Evolutionary conservation across 1,284 basidiomycete species (phyloP), one percentile per base, ranked within the genome.

Genomic region (Irpex sp.): DNA sequence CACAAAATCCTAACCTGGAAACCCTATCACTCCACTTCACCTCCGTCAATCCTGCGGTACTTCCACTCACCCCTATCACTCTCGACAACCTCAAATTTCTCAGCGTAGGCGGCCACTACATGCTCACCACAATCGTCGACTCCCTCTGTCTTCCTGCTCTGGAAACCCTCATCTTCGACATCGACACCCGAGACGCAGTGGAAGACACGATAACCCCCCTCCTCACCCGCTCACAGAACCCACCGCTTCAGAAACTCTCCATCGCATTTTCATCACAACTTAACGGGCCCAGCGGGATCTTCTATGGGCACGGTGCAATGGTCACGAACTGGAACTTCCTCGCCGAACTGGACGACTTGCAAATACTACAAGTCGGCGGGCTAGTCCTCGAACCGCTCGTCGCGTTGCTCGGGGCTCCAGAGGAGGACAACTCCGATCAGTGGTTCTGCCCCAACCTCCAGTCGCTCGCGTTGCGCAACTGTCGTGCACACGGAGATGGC

Each of bases 111-210:
- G 89, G 89, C 0, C 85, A 89, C 68, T 84, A 83, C 66, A 79
- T 84, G n/a, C 80, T 92, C 66, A 75, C 80, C 2, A 79, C 79
- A 62, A 79, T 92, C 8, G 73, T 87, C n/a, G 88, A 90, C 56
- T 79, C 79, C 1, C 79, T 92, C 36, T 74, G 79, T 11, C 75
- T 86, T 7, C 89, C 89, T 0, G 68, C 73, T 1, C 75, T 92
- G 43, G 79, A 80, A 21, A 72, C 77, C 15, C 79, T 92, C 9
- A 82, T 79, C 4, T 75, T 90, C 59, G 87, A 90, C 70, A 82
- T 90, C 64, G 88, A 89, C 71, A 79, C 83, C 0, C 81, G 88
- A 39, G 87, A 89, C 64, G 82, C 87, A 0, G 79, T 89, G 62
- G 89, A 90, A 68, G 88, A 90, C 51, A 79, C 80, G 15, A 83